Evolutionary conservation across 2,329 filamentous ascomycete genomes (phyloP).

Genomic region (Aspergillus arachidicola): DNA sequence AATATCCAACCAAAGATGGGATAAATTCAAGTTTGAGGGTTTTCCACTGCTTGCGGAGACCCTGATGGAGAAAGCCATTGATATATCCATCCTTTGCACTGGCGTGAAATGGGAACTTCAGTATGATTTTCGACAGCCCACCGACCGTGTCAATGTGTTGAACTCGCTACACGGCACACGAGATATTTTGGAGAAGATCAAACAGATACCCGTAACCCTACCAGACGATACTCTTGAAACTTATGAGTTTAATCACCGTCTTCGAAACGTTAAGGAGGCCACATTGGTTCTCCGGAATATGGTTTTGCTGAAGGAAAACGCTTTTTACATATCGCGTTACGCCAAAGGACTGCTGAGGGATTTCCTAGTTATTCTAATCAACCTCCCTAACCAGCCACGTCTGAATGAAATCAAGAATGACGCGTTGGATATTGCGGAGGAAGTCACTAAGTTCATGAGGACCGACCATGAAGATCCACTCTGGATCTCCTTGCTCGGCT

Average conservation of each 20-base stretch:
- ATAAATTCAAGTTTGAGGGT: constrained; percentile 93
- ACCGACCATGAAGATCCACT: constrained; percentile 74
- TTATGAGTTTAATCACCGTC: constrained; percentile 67
- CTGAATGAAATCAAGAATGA: constrained; percentile 87
- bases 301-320: constrained; percentile 91
- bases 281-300: constrained; percentile 90
- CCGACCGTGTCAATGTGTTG: constrained; percentile 56
- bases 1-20: constrained; percentile 90
- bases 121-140: constrained; percentile 63
- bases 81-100: constrained; percentile 78
- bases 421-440: constrained; percentile 87
- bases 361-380: constrained; percentile 78
- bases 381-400: constrained; percentile 69
- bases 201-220: constrained; percentile 60
- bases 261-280: constrained; percentile 82
- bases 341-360: constrained; percentile 69
- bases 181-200: constrained; percentile 73
- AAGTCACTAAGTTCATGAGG: constrained; percentile 78
- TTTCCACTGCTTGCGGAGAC: constrained; percentile 88
- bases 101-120: constrained; percentile 78
- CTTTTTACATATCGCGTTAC: constrained; percentile 74
- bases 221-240: constrained; percentile 71
- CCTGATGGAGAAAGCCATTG: constrained; percentile 79
- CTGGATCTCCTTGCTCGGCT: constrained; percentile 66
- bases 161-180: constrained; percentile 69